A percentile compares a stretch with the other conserved stretches of the same genome.
phyloP scores from a whole-genome alignment of 73 alveolate species.

The Halteria grandinella region DNA sequence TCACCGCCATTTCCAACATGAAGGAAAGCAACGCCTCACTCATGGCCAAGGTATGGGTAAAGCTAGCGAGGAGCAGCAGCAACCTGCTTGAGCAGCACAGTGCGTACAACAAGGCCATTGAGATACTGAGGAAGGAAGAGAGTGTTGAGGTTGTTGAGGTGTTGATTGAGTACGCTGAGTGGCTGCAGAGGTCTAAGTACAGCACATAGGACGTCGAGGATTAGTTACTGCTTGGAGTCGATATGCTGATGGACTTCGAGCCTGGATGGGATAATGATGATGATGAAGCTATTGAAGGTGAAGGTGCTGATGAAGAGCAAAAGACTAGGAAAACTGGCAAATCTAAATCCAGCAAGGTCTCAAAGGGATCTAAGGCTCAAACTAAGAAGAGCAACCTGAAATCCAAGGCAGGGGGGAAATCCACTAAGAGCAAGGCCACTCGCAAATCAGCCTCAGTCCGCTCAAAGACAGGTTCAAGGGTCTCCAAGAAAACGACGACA shows the following conservation, averaged over 20 bases:
- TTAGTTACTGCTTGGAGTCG: constrained; percentile 93
- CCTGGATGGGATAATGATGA: constrained; percentile 97
- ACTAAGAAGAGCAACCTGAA: constrained; percentile 78
- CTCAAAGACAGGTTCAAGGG: constrained; percentile 76
- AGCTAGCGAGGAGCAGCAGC: constrained; percentile 94
- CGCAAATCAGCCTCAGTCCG: constrained; percentile 76
- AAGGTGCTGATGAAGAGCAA: constrained; percentile 77
- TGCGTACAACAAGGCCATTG: constrained; percentile 97
- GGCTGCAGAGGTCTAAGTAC: constrained; percentile 94
- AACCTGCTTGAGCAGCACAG: constrained; percentile 89
- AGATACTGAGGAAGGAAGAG: constrained; percentile 93
- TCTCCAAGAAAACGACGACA: constrained; percentile 85
- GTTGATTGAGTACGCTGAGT: constrained; percentile 93
- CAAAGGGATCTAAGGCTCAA: constrained; percentile 80
- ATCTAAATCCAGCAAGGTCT: constrained; percentile 78
- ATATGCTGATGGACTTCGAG: constrained; percentile 94
- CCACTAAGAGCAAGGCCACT: constrained; percentile 88
- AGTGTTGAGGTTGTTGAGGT: constrained; percentile 95
- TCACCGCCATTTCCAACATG: constrained; percentile 92
- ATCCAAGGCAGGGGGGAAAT: constrained; percentile 81
- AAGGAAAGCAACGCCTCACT: constrained; percentile 95
- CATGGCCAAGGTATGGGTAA: constrained; percentile 97
- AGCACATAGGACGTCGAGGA: constrained; percentile 93
- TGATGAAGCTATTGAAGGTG: constrained; percentile 75
- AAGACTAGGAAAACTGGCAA: constrained; percentile 65